These are phyloP conservation scores for Metrosideros polymorpha DNA, from an alignment of 441 rosid genomes.

Conservation along the genomic window DNA sequence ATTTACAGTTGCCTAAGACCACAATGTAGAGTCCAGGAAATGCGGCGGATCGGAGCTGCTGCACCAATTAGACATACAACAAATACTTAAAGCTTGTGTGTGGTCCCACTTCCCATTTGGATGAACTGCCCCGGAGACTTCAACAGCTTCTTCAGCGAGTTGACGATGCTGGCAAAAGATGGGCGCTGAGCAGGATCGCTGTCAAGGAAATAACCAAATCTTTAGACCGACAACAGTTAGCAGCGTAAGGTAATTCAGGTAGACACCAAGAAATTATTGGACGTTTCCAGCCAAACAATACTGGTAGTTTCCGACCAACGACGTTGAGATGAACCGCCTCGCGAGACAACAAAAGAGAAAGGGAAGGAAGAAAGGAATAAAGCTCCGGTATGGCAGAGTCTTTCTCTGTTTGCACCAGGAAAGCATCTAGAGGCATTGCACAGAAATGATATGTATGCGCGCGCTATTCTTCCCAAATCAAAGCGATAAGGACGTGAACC, in stretches of 20 bases:
- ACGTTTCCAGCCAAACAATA: background rate
- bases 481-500: background rate
- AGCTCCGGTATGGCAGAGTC: background rate
- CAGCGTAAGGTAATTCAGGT: background rate
- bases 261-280: background rate
- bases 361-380: background rate
- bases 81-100: background rate
- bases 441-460: background rate
- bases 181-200: conserved; percentile 79
- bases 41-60: background rate
- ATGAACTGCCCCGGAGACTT: conserved; percentile 65
- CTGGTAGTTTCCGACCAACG: background rate
- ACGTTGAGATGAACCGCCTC: background rate
- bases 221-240: background rate
- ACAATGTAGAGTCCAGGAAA: conserved; percentile 4
- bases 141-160: conserved; percentile 64
- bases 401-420: background rate
- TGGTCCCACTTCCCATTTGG: conserved; percentile 40
- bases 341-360: background rate
- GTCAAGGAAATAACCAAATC: background rate
- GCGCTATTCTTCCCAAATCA: background rate
- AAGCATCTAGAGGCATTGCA: background rate
- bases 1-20: conserved; percentile 25
- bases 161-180: conserved; percentile 52
- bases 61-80: background rate